Conservation (phyloP, 768 basidiomycete species). For the Rubroboletus satanas region DNA sequence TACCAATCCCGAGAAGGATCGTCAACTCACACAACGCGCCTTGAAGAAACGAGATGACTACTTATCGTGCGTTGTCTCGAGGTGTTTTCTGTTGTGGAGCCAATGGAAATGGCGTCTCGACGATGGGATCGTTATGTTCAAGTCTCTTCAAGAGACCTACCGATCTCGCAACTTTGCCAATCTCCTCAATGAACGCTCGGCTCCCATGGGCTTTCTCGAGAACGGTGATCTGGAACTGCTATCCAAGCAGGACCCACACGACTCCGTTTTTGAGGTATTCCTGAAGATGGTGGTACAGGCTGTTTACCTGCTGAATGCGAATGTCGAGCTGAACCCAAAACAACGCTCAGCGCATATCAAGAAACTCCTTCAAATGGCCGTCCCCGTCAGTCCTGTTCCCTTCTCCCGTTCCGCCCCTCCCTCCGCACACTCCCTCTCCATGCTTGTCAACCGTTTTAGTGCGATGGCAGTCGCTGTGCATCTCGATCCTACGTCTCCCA, state of each 20-base stretch:
- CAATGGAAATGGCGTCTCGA: conserved; percentile 76
- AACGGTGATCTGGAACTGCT: conserved; percentile 52
- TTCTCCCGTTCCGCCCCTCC: conserved; percentile 56
- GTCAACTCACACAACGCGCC: conserved; percentile 31
- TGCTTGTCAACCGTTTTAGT: conserved; percentile 78
- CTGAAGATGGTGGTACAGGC: conserved; percentile 78
- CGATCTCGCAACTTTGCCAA: conserved; percentile 72
- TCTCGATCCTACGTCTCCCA: conserved; percentile 52
- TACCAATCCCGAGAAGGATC: conserved; percentile 44
- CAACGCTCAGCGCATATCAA: conserved; percentile 45
- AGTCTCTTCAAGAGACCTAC: conserved; percentile 67
- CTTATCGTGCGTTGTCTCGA: conserved; percentile 58
- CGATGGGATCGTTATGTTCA: conserved; percentile 55
- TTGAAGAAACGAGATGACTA: conserved; percentile 66
- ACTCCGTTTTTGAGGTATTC: conserved; percentile 76
- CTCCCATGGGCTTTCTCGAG: conserved; percentile 71
- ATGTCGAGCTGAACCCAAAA: conserved; percentile 32
- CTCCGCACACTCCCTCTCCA: conserved; percentile 54
- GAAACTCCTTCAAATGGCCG: conserved; percentile 67
- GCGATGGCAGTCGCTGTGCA: conserved; percentile 67
- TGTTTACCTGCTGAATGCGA: conserved; percentile 28
- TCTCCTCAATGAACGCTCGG: conserved; percentile 54
- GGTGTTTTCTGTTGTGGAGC: conserved; percentile 70
- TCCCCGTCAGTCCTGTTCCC: conserved; percentile 66
- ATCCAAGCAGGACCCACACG: conserved; percentile 45